phyloP scores from a whole-genome alignment of 2,329 filamentous ascomycete genomes.

The Diplodia seriata region DNA sequence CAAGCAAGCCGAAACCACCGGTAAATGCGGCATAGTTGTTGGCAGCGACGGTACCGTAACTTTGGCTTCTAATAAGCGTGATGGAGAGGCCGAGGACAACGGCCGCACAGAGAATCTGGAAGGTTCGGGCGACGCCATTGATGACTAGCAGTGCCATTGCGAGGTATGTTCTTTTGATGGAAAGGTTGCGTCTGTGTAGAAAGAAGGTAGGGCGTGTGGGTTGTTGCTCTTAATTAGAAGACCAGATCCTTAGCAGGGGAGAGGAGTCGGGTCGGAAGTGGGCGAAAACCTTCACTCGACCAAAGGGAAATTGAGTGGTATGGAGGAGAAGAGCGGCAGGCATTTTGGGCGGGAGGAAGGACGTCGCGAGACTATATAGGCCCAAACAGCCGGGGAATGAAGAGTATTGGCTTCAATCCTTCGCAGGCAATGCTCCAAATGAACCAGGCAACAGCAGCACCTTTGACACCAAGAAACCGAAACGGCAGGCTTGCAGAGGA shows the following conservation, averaged over 20 bases:
- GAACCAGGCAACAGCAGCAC: constrained; percentile 6
- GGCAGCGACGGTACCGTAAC: constrained; percentile 34
- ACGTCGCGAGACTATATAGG: background rate
- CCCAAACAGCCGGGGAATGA: background rate
- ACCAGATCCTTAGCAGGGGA: background rate
- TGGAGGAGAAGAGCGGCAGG: background rate
- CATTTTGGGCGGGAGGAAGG: background rate
- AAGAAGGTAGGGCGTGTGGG: too few species aligned
- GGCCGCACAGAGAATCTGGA: constrained; percentile 39
- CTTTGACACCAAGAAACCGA: constrained; percentile 1
- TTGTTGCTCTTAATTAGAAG: background rate
- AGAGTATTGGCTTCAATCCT: background rate
- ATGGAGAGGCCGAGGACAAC: constrained; percentile 41
- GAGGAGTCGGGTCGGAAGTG: background rate
- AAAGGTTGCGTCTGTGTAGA: too few species aligned
- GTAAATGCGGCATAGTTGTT: constrained; percentile 38
- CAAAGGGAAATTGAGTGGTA: background rate
- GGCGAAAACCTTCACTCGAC: too few species aligned
- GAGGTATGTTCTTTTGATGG: background rate
- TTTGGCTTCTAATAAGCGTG: constrained; percentile 38
- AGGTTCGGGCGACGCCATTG: constrained; percentile 7
- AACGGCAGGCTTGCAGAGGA: background rate
- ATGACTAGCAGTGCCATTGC: constrained; percentile 10
- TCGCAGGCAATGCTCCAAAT: constrained; percentile 10
- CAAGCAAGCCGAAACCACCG: constrained; percentile 38